These are phyloP conservation scores for Pulveroboletus sp. DNA, from an alignment of 768 basidiomycete species.

Conservation along the genomic window DNA sequence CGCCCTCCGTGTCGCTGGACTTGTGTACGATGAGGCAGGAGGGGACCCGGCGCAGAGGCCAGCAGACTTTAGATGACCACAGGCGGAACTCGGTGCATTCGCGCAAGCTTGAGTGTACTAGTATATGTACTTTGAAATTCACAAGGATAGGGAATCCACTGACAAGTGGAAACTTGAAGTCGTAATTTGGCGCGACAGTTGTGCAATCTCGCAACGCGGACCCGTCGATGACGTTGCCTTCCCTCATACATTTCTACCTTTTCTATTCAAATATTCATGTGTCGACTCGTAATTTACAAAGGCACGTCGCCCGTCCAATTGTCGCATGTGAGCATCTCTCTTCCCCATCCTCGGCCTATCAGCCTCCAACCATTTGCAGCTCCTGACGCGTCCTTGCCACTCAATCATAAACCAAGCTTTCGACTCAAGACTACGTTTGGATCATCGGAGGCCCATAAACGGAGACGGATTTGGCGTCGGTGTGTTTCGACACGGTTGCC, in stretches of 20 bases:
- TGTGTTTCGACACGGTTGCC: conserved; percentile 34
- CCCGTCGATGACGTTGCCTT: too few relatives aligned
- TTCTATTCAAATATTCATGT: conserved; percentile 66
- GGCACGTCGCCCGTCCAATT: conserved; percentile 90
- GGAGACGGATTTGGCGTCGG: conserved; percentile 97
- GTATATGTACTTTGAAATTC: background rate
- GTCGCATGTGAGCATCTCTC: conserved; percentile 57
- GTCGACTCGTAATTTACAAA: conserved; percentile 93
- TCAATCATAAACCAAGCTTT: conserved; percentile 98
- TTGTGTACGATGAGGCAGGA: conserved; percentile 80
- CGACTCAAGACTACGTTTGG: conserved; percentile 84
- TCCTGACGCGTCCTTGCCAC: conserved; percentile 92
- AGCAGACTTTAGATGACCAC: conserved; percentile 65
- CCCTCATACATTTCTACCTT: background rate
- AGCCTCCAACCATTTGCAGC: conserved; percentile 35
- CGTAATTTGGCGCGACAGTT: conserved; percentile 21
- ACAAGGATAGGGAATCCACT: background rate
- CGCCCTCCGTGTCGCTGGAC: conserved; percentile 78
- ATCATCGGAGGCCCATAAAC: conserved; percentile 81
- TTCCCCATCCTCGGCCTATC: background rate
- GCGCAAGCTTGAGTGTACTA: conserved; percentile 1
- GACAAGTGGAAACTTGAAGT: conserved; percentile 3
- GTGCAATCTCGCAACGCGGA: too few relatives aligned
- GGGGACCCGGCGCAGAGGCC: conserved; percentile 78
- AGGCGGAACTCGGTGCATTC: background rate